A percentile compares a stretch with the other conserved stretches of the same genome.
These are phyloP conservation scores for Leonotis leonurus DNA, from an alignment of 257 asterid genomes.

Conservation along the genomic window DNA sequence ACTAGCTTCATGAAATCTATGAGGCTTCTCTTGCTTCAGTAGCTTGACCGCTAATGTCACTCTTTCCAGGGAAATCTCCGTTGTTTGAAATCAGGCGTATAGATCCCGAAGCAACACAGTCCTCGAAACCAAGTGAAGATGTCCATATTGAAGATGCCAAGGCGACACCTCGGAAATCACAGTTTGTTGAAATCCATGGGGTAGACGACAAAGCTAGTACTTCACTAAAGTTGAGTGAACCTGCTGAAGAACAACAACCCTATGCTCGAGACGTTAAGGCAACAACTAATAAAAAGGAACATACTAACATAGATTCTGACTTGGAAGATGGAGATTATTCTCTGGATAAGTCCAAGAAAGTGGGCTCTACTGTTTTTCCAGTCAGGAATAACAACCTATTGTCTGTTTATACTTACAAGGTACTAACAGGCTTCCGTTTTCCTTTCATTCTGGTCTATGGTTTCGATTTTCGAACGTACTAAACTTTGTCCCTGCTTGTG, in stretches of 20 bases:
- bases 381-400: conserved; percentile 41
- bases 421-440: conserved; percentile 20
- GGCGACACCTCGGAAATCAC: conserved; percentile 39
- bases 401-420: conserved; percentile 66
- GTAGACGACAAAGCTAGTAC: conserved; percentile 30
- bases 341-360: conserved; percentile 38
- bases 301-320: conserved; percentile 23
- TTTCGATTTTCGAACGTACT: neutral
- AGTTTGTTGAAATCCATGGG: conserved; percentile 40
- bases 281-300: conserved; percentile 14
- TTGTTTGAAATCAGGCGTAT: conserved; percentile 64
- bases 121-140: conserved; percentile 21
- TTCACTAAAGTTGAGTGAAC: conserved; percentile 19
- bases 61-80: conserved; percentile 76
- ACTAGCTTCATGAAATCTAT: neutral
- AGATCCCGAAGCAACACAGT: conserved; percentile 36
- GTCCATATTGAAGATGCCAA: conserved; percentile 17
- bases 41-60: conserved; percentile 19
- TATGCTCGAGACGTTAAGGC: conserved; percentile 20
- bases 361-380: conserved; percentile 21
- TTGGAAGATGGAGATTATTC: conserved; percentile 34
- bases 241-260: conserved; percentile 27
- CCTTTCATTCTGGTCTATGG: conserved; percentile 3
- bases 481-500: conserved; percentile 3
- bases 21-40: neutral